Evolutionary conservation across 1,284 basidiomycete species (phyloP), one percentile per base, ranked within the genome.

Genomic region (Sanghuangporus weigelae): DNA sequence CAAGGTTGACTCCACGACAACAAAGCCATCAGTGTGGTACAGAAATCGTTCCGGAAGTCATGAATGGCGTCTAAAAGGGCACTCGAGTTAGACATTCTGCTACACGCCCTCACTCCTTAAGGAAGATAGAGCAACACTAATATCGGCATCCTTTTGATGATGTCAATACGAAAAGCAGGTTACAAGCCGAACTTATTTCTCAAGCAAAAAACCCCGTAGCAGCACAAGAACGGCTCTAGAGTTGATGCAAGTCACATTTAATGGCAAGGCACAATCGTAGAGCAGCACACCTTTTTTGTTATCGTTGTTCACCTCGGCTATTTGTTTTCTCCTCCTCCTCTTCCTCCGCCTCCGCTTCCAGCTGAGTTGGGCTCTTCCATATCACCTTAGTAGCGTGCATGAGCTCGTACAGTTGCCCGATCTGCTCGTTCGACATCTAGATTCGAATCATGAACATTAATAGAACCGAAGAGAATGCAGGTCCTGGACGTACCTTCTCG

Each of bases 391-490:
- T 88, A 1, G 87, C 91, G 68, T 93, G 89, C 92, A 96, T 94
- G 64, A 98, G 81, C 73, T 96, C 93, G 72, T 96, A 94, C 50
- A 97, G 76, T 73, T 97, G 95, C 1, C 91, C 91, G 4, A 96
- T 79, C 73, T 97, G 95, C 73, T 96, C 90, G n/a, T 81, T 76
- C n/a, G 91, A 94, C 84, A 97, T 89, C 89, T 95, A 56, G 42
- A 23, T 48, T 61, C 57, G 62, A 51, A 11, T 59, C 57, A 10
- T 49, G 14, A 55, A 21, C 44, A 60, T 26, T 54, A 6, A 35
- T 36, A 16, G 57, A 21, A 36, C 19, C 8, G 42, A 56, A 60
- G 7, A n/a, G 36, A 31, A 51, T 1, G 57, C 10, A 56, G n/a
- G 48, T 1, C 44, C 14, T 11, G 39, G 12, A 23, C 79, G 60